Conservation (phyloP, 2,329 filamentous ascomycete genomes). For the Clarireedia monteithiana region DNA sequence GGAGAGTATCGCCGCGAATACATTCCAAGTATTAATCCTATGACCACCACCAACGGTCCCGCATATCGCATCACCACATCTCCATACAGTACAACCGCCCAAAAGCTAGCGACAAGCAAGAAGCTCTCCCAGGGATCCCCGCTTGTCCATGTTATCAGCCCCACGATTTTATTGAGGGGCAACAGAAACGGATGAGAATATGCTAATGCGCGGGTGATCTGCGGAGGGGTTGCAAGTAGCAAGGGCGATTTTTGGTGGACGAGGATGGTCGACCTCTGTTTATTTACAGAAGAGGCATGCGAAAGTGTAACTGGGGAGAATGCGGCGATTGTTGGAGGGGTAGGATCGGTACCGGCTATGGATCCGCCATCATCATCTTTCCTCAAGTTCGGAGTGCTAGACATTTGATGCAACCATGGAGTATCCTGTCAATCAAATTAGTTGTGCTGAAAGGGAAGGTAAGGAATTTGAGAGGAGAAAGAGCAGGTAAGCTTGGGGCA, state of each 20-base stretch:
- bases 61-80: conserved; percentile 73
- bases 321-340: conserved; percentile 71
- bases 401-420: conserved; percentile 30
- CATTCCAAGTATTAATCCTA: conserved; percentile 81
- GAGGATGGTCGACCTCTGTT: conserved; percentile 82
- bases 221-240: conserved; percentile 85
- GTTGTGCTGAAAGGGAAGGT: neutral
- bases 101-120: conserved; percentile 75
- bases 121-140: conserved; percentile 97
- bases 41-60: conserved; percentile 75
- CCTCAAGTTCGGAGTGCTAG: conserved; percentile 24
- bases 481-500: conserved; percentile 5
- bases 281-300: conserved; percentile 51
- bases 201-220: conserved; percentile 86
- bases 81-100: conserved; percentile 79
- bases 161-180: conserved; percentile 77
- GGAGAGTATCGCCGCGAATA: conserved; percentile 86
- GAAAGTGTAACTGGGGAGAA: conserved; percentile 82
- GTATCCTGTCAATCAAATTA: conserved; percentile 25
- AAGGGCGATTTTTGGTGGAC: conserved; percentile 96
- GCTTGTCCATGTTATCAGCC: conserved; percentile 87
- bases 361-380: conserved; percentile 24
- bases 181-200: conserved; percentile 94
- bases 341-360: conserved; percentile 30
- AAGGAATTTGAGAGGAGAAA: neutral